Percentiles rank a stretch among this genome's conserved stretches.
phyloP scores from a whole-genome alignment of 2,329 filamentous ascomycete species.

The Neoascochyta sp. region DNA sequence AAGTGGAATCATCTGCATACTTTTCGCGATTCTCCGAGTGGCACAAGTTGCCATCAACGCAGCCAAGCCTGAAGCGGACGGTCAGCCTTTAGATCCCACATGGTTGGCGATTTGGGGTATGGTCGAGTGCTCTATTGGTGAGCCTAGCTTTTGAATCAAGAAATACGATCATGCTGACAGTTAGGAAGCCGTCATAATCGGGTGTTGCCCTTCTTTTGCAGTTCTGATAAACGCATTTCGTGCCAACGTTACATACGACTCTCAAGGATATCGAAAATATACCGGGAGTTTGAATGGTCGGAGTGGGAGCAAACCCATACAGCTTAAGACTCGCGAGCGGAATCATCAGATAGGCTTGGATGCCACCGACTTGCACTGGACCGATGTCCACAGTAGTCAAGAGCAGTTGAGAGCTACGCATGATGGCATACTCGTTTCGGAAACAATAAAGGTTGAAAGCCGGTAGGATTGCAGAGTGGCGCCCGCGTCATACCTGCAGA shows the following conservation, averaged over 20 bases:
- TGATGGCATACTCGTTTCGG: slow-evolving; percentile 2
- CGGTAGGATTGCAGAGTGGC: too few species aligned
- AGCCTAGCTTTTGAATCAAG: not conserved
- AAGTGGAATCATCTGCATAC: slow-evolving; percentile 10
- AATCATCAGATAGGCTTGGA: slow-evolving; percentile 1
- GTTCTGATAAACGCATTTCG: not conserved
- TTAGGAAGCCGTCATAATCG: not conserved
- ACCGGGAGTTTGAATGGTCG: not conserved
- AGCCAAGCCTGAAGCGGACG: slow-evolving; percentile 16
- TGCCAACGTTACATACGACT: slow-evolving; percentile 1
- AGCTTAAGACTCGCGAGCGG: slow-evolving; percentile 1
- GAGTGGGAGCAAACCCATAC: slow-evolving; percentile 1
- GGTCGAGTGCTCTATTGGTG: slow-evolving; percentile 32
- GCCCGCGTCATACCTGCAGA: too few species aligned
- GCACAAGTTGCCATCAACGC: slow-evolving; percentile 28
- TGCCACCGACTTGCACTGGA: slow-evolving; percentile 2
- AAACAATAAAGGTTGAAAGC: not conserved
- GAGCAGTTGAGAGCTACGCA: slow-evolving; percentile 2
- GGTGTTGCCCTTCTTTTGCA: slow-evolving; percentile 3
- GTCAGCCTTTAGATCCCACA: slow-evolving; percentile 14
- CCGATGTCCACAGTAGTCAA: slow-evolving; percentile 3
- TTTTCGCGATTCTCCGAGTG: slow-evolving; percentile 17
- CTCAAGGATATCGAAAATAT: slow-evolving; percentile 2
- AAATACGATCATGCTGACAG: not conserved
- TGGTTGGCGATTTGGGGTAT: slow-evolving; percentile 37